phyloP scores from a whole-genome alignment of 225 moss, liverwort and hornwort genomes.

The Takakia lepidozioides region DNA sequence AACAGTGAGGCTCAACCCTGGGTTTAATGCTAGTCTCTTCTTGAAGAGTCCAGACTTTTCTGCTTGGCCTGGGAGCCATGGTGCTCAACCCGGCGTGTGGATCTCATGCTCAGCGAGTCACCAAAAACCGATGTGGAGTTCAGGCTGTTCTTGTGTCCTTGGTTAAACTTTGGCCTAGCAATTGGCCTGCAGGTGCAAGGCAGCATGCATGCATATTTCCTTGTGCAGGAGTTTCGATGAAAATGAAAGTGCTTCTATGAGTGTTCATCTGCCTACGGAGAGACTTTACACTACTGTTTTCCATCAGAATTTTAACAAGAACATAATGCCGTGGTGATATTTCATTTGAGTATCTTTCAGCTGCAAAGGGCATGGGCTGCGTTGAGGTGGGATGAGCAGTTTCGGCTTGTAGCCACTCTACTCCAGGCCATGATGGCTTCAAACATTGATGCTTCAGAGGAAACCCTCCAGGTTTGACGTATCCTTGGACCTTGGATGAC shows the following conservation, averaged over 20 bases:
- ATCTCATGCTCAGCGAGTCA: too few relatives aligned
- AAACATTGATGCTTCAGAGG: slow-evolving; percentile 48
- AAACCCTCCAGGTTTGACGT: slow-evolving; percentile 26
- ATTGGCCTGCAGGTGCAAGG: too few relatives aligned
- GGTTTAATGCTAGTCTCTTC: too few relatives aligned
- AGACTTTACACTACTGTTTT: neutral
- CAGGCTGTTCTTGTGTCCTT: too few relatives aligned
- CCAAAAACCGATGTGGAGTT: too few relatives aligned
- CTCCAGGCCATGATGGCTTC: slow-evolving; percentile 40
- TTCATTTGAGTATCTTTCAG: slow-evolving; percentile 10
- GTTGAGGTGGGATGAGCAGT: slow-evolving; percentile 49
- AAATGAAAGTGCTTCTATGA: neutral
- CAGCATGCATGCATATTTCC: too few relatives aligned
- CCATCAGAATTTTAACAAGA: neutral
- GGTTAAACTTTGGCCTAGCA: too few relatives aligned
- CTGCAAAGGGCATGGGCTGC: slow-evolving; percentile 65
- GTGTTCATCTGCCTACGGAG: slow-evolving; percentile 1
- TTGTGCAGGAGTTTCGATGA: too few relatives aligned
- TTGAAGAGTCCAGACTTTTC: too few relatives aligned
- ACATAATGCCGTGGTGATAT: neutral
- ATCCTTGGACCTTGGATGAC: neutral
- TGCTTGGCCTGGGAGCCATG: too few relatives aligned
- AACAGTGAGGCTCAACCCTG: slow-evolving; percentile 21
- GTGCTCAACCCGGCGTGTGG: too few relatives aligned
- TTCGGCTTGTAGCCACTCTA: slow-evolving; percentile 33